Percentiles rank a stretch among this genome's conserved stretches.
Evolutionary conservation across 495 filamentous ascomycete species (phyloP).

Genomic region (Penicillium subrubescens): DNA sequence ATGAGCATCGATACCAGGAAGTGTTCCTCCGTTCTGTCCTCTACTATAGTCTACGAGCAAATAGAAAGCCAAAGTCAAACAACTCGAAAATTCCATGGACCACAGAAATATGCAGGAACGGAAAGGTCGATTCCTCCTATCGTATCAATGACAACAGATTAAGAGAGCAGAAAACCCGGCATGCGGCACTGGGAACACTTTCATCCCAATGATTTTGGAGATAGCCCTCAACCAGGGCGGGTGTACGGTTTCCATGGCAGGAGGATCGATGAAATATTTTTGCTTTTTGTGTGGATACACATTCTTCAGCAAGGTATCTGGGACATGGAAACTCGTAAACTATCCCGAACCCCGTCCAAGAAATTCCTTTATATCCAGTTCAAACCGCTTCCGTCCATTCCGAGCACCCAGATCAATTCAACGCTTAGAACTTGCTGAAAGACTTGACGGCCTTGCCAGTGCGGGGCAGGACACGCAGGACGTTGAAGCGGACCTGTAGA

Average conservation of each 20-base stretch:
- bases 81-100: neutral
- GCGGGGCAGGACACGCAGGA: conserved; percentile 92
- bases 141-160: conserved; percentile 15
- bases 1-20: neutral
- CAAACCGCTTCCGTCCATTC: conserved; percentile 47
- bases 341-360: conserved; percentile 48
- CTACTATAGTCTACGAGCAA: neutral
- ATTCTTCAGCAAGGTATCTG: conserved; percentile 51
- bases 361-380: conserved; percentile 47
- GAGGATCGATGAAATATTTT: conserved; percentile 44
- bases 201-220: conserved; percentile 15
- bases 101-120: conserved; percentile 1
- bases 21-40: neutral
- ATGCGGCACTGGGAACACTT: conserved; percentile 24
- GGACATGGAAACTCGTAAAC: conserved; percentile 53
- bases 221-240: conserved; percentile 17
- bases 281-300: conserved; percentile 53
- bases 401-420: conserved; percentile 37
- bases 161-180: conserved; percentile 20
- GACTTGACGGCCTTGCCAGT: conserved; percentile 96
- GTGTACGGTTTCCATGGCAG: conserved; percentile 38
- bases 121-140: conserved; percentile 19
- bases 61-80: neutral
- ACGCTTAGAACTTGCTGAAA: conserved; percentile 93
- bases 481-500: conserved; percentile 94